Conservation (phyloP, 1,139 yeast species). For the Magnusiomyces tetraspermus region DNA sequence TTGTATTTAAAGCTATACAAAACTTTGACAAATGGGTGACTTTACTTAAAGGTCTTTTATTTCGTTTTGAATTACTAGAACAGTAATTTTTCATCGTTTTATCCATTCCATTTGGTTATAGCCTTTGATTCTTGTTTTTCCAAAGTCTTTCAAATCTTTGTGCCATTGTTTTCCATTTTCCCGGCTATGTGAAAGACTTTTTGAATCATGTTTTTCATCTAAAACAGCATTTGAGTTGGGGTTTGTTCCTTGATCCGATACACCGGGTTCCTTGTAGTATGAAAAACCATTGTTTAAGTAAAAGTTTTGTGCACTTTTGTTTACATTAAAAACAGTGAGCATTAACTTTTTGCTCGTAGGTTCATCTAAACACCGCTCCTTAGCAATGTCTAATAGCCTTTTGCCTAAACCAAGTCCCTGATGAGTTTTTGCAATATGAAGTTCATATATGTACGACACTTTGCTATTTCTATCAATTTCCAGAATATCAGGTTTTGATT, state of each 20-base stretch:
- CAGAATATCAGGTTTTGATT: not conserved
- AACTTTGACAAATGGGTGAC: too few relatives aligned
- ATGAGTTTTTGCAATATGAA: constrained; percentile 37
- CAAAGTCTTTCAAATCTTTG: not conserved
- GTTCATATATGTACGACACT: constrained; percentile 46
- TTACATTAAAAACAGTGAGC: constrained; percentile 21
- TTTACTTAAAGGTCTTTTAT: too few relatives aligned
- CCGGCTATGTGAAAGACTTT: not conserved
- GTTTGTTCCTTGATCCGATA: not conserved
- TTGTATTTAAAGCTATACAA: too few relatives aligned
- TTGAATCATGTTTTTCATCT: not conserved
- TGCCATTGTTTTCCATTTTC: not conserved
- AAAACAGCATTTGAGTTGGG: too few relatives aligned
- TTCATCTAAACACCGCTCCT: constrained; percentile 5
- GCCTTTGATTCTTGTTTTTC: not conserved
- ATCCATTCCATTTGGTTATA: not conserved
- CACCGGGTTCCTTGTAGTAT: constrained; percentile 4
- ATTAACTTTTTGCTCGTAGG: constrained; percentile 11
- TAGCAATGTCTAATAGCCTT: constrained; percentile 28
- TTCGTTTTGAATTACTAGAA: too few relatives aligned
- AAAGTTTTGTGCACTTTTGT: constrained; percentile 23
- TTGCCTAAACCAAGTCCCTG: constrained; percentile 36
- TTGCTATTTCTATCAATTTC: constrained; percentile 28
- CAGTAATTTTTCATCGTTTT: too few relatives aligned
- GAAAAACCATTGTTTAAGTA: constrained; percentile 21